phyloP scores from a whole-genome alignment of 1,284 basidiomycete species.

The Melanopsichium pennsylvanicum region DNA sequence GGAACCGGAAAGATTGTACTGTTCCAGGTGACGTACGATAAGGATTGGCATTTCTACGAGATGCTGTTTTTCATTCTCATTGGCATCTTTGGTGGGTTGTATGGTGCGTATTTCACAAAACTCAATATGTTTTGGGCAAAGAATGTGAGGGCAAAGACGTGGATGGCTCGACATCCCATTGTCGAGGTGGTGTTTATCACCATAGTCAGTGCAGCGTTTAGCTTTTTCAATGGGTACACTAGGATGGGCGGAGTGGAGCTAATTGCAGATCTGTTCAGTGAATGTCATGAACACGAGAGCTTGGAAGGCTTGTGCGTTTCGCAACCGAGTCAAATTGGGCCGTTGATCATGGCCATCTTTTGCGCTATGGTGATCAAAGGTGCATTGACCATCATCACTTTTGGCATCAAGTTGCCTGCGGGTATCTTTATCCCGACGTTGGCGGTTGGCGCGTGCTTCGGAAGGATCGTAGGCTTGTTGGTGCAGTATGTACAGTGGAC shows the following conservation, averaged over 20 bases:
- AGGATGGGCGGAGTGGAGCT: conserved; percentile 95
- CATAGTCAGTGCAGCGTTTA: conserved; percentile 69
- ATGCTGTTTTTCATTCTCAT: conserved; percentile 79
- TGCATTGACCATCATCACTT: conserved; percentile 86
- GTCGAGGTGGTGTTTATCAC: conserved; percentile 83
- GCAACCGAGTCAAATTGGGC: conserved; percentile 74
- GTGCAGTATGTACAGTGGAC: conserved; percentile 81
- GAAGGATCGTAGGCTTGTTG: conserved; percentile 83
- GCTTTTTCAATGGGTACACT: conserved; percentile 88
- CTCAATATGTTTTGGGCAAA: conserved; percentile 80
- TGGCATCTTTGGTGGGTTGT: conserved; percentile 78
- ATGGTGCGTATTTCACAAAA: conserved; percentile 92
- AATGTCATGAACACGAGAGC: conserved; percentile 70
- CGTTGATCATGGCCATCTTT: conserved; percentile 75
- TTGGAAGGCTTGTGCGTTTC: conserved; percentile 77
- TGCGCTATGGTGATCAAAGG: conserved; percentile 71
- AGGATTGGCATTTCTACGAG: conserved; percentile 89
- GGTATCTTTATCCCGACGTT: conserved; percentile 97
- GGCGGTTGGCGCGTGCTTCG: conserved; percentile 92
- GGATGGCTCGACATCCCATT: conserved; percentile 73
- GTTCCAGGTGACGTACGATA: conserved; percentile 86
- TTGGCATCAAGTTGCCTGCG: conserved; percentile 78
- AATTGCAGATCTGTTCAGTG: conserved; percentile 70
- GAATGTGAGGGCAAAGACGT: conserved; percentile 57
- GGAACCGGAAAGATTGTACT: conserved; percentile 70